Conservation (phyloP, 345 rosid genomes). For the Mangifera indica region DNA sequence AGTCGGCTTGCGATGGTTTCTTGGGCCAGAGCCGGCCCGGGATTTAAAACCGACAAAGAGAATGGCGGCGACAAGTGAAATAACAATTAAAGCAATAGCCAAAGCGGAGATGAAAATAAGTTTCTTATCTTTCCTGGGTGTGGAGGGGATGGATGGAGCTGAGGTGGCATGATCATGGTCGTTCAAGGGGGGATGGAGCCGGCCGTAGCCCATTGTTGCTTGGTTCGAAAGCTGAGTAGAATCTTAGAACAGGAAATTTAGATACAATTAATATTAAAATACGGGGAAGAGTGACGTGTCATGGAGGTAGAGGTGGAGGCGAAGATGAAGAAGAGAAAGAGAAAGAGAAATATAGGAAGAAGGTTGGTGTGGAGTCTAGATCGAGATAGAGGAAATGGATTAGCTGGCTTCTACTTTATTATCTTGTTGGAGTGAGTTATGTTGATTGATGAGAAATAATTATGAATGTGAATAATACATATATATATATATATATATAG, state of each 20-base stretch:
- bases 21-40: conserved; percentile 14
- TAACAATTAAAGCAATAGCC: conserved; percentile 46
- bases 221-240: neutral
- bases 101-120: conserved; percentile 44
- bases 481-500: too few relatives aligned
- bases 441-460: too few relatives aligned
- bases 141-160: neutral
- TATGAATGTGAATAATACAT: too few relatives aligned
- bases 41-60: conserved; percentile 38
- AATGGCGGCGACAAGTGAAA: conserved; percentile 56
- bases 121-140: conserved; percentile 32
- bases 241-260: too few relatives aligned
- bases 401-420: conserved; percentile 49
- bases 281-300: too few relatives aligned
- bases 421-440: too few relatives aligned
- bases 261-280: too few relatives aligned
- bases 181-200: conserved; percentile 25
- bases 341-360: neutral
- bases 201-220: conserved; percentile 49
- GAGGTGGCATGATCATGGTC: conserved; percentile 21
- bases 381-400: conserved; percentile 7
- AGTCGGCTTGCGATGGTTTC: conserved; percentile 50
- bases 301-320: too few relatives aligned
- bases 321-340: neutral
- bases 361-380: conserved; percentile 48